Evolutionary conservation across 768 basidiomycete species (phyloP).

Genomic region (Naganishia vishniacii): DNA sequence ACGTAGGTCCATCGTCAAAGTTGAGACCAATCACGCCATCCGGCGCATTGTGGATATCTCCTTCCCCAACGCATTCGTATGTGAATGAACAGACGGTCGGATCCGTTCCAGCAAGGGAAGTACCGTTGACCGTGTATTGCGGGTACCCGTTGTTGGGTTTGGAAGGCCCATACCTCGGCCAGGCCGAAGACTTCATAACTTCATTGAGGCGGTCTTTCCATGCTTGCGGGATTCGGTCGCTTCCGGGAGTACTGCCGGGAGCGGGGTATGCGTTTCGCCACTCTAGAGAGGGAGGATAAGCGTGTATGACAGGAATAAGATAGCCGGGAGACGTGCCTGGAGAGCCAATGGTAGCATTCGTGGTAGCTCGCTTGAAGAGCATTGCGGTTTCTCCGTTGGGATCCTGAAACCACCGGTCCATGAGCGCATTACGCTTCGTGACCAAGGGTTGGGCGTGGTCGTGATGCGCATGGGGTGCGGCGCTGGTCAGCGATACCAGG

Average conservation of each 20-base stretch:
- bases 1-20: conserved; percentile 46
- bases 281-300: conserved; percentile 47
- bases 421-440: conserved; percentile 3
- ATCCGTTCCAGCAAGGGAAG: conserved; percentile 45
- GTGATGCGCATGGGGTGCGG: conserved; percentile 13
- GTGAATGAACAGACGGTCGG: conserved; percentile 69
- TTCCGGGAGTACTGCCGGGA: conserved; percentile 52
- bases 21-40: conserved; percentile 56
- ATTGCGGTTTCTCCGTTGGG: conserved; percentile 10
- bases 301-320: neutral
- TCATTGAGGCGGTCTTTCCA: conserved; percentile 68
- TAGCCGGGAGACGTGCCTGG: neutral
- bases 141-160: conserved; percentile 47
- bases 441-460: neutral
- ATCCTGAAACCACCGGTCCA: conserved; percentile 24
- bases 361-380: conserved; percentile 23
- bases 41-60: conserved; percentile 73
- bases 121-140: conserved; percentile 34
- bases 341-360: neutral
- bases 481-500: neutral
- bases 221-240: conserved; percentile 56
- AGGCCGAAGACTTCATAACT: conserved; percentile 50
- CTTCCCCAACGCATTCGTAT: conserved; percentile 60
- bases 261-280: conserved; percentile 64
- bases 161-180: conserved; percentile 43